Evolutionary conservation across 768 basidiomycete genomes (phyloP), one percentile per base, ranked within the genome.

Genomic region (Xerocomus spinulosus): DNA sequence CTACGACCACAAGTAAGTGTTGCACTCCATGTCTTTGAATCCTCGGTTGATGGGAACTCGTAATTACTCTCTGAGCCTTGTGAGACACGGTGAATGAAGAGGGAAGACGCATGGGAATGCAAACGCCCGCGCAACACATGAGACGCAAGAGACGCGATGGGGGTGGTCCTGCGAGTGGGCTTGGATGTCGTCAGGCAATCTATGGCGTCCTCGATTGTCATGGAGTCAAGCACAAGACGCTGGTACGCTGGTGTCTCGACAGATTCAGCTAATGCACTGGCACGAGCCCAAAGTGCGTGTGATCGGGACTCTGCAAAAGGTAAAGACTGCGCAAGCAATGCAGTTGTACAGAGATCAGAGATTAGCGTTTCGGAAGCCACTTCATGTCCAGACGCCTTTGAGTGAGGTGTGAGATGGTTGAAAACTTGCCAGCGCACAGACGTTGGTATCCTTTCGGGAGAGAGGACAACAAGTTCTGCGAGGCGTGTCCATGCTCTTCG

Each of bases 1-100:
- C 81, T 79, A 38, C 72, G 73, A 18, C 83, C 82, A 21, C 79
- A 79, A 7, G 77, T 76, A 32, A 87, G 62, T 0, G 81, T 81
- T 26, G 64, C 68, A 44, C 67, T 62, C 62, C 75, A 72, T 52
- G 74, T 74, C 32, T 67, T 63, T n/a, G 51, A 52, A 50, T 58
- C 51, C 29, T 61, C 51, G 54, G 57, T 49, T n/a, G 54, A 45
- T 4, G 48, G 56, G 44, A 58, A 57, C 23, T 47, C 50, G n/a
- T 24, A 34, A 17, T 53, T 39, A 10, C 47, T 50, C 26, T 61
- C 54, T 15, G 49, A 41, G 12, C 54, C 59, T 5, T 47, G 61
- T 9, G 68, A 58, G 37, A 73, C 73, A 3, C 70, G 67, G 40
- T 64, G 68, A 8, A 84, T 73, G 60, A 89, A 89, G 42, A 84